A percentile compares a stretch with the other conserved stretches of the same genome.
Evolutionary conservation across 192 early-diverging fungal species (phyloP).

Genomic region (Coemansia sp.): DNA sequence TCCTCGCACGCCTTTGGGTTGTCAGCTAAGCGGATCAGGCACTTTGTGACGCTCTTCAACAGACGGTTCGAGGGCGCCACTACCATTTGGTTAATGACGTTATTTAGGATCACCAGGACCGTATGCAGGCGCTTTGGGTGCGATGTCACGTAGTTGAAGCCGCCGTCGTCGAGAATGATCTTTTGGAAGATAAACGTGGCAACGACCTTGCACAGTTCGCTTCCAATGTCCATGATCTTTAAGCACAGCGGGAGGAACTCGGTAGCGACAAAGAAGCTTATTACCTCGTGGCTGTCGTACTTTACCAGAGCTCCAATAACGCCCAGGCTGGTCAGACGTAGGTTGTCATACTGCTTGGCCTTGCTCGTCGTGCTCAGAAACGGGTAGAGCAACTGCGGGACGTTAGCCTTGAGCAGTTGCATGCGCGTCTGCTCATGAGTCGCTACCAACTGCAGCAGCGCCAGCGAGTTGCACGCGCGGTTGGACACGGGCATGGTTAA

Average conservation of each 20-base stretch:
- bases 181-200: constrained; percentile 99
- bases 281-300: constrained; percentile 97
- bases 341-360: constrained; percentile 94
- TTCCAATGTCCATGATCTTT: constrained; percentile 99
- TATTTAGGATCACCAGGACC: constrained; percentile 91
- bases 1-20: constrained; percentile 92
- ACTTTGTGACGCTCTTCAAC: constrained; percentile 93
- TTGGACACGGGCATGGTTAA: constrained; percentile 90
- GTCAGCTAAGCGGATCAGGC: constrained; percentile 91
- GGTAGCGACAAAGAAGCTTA: constrained; percentile 92
- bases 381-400: constrained; percentile 97
- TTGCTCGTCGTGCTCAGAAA: constrained; percentile 97
- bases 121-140: constrained; percentile 83
- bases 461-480: constrained; percentile 95
- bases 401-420: constrained; percentile 75
- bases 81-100: constrained; percentile 92
- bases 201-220: constrained; percentile 96
- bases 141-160: constrained; percentile 63
- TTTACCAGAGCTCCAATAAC: constrained; percentile 98
- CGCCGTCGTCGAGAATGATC: constrained; percentile 92
- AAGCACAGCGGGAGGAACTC: constrained; percentile 98
- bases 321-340: constrained; percentile 91
- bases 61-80: constrained; percentile 82
- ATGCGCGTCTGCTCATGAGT: constrained; percentile 89
- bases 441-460: constrained; percentile 94